Percentiles rank a stretch among this genome's conserved stretches.
phyloP scores from a whole-genome alignment of 108 stramenopile species.

The Stephanodiscus triporus region DNA sequence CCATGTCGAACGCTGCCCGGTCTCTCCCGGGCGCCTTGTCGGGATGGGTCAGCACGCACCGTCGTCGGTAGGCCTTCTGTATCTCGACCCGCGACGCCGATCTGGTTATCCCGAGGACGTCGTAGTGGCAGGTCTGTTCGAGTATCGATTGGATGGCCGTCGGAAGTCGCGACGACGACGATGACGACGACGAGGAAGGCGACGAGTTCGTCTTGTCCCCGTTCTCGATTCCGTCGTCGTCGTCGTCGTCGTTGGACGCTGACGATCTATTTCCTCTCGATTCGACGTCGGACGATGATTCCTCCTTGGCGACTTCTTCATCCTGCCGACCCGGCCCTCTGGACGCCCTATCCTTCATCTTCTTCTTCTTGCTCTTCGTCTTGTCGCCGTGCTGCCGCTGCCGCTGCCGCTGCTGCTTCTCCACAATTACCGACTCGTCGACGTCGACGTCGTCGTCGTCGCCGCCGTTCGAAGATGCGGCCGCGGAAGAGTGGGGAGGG shows the following conservation, averaged over 20 bases:
- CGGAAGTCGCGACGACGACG: constrained; percentile 18
- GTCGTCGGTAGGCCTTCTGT: constrained; percentile 91
- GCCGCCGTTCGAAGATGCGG: not conserved
- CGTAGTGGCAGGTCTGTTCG: constrained; percentile 34
- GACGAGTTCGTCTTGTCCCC: not conserved
- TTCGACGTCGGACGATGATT: not conserved
- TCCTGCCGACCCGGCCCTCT: too few relatives aligned
- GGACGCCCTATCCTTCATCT: too few relatives aligned
- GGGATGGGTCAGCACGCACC: constrained; percentile 90
- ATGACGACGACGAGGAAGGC: not conserved
- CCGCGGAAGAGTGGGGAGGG: not conserved
- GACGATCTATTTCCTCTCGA: not conserved
- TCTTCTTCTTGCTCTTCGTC: not conserved
- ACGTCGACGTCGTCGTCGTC: not conserved
- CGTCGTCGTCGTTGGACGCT: not conserved
- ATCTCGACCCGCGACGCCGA: constrained; percentile 48
- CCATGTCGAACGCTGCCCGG: constrained; percentile 89
- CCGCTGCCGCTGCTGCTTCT: not conserved
- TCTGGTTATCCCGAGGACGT: constrained; percentile 31
- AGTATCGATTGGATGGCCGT: constrained; percentile 37
- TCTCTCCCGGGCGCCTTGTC: constrained; percentile 85
- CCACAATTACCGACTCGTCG: not conserved
- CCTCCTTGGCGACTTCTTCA: not conserved
- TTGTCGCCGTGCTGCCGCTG: too few relatives aligned
- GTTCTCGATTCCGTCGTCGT: not conserved